Evolutionary conservation across 2,329 filamentous ascomycete genomes (phyloP).

Genomic region (Exophiala xenobiotica): DNA sequence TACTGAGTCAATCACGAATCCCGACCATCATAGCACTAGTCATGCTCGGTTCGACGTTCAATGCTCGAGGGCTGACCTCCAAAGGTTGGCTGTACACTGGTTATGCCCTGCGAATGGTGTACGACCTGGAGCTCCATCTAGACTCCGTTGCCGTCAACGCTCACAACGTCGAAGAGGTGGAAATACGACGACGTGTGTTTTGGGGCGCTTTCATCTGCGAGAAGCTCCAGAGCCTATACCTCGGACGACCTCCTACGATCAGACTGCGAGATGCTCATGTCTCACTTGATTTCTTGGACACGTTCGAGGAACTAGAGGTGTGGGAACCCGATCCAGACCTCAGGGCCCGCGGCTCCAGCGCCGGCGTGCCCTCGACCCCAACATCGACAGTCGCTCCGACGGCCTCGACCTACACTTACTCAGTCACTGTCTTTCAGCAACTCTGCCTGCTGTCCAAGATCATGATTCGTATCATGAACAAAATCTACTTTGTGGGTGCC

Average conservation of each 20-base stretch:
- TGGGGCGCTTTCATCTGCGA: slow-evolving; percentile 38
- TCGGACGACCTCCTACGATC: slow-evolving; percentile 29
- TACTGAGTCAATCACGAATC: slow-evolving; percentile 39
- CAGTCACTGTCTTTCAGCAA: slow-evolving; percentile 40
- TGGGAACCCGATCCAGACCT: slow-evolving; percentile 29
- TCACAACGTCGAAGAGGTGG: slow-evolving; percentile 33
- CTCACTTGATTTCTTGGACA: slow-evolving; percentile 35
- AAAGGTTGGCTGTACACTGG: too few species aligned
- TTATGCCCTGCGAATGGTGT: too few species aligned
- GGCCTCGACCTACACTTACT: slow-evolving; percentile 32
- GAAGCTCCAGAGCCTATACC: slow-evolving; percentile 26
- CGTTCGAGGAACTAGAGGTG: slow-evolving; percentile 34
- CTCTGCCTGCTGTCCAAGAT: slow-evolving; percentile 39
- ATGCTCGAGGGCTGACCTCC: too few species aligned
- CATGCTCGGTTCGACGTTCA: too few species aligned
- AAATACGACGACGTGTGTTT: slow-evolving; percentile 36
- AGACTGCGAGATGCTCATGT: slow-evolving; percentile 26
- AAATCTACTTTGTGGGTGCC: slow-evolving; percentile 35
- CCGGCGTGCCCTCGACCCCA: neutral
- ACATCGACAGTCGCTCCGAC: neutral
- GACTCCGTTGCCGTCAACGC: slow-evolving; percentile 33
- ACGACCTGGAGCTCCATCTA: slow-evolving; percentile 54
- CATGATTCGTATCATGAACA: slow-evolving; percentile 41
- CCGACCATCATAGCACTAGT: slow-evolving; percentile 55
- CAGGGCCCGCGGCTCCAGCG: too few species aligned